Base-by-base conservation (phyloP, 2,329 filamentous ascomycete species). In the Colletotrichum tanaceti region DNA sequence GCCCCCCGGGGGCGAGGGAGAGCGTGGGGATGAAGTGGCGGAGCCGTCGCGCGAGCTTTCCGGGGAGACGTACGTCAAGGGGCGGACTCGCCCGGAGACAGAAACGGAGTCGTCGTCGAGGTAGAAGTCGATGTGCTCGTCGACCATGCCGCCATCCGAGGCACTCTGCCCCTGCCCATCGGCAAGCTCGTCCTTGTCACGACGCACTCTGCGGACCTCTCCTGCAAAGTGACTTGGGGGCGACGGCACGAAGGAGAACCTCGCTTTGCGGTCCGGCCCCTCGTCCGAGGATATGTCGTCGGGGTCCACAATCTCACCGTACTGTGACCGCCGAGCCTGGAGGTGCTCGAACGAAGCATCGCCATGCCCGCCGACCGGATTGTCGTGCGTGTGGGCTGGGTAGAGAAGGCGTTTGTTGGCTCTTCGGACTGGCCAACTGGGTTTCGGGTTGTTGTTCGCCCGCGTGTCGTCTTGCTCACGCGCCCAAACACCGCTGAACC, bases 21-120 rank as follows among this genome's bases (percentile, higher is more conserved):
- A 9, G 5, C 20, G 50, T 20, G 50, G n/a, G 39, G 50, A 22
- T 32, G 32, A 54, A 38, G 18, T 6, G 13, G 20, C 10, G 11
- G 50, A 54, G 1, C n/a, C 9, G 2, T 38, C 1, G 20, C 1
- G 5, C n/a, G n/a, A 54, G 7, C n/a, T 39, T 9, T 22, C 9
- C 4, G 50, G n/a, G 5, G 50, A 22, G n/a, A 54, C n/a, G 10
- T 54, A 54, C 28, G 50, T 54, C 50, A 54, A 54, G 50, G 50
- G n/a, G 7, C 50, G 50, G 32, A 16, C 35, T 38, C 50, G 50
- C 14, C 38, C 50, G 32, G 50, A 39, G 5, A 39, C 18, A n/a
- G 50, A 22, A 22, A 54, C 9, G 5, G 50, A 54, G n/a, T 54
- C 49, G 32, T 55, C 63, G 32, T 58, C 41, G 14, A 64, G 46